These are phyloP conservation scores for Sugiyamaella boreocaroliniensis DNA, from an alignment of 805 yeast species.

Conservation along the genomic window DNA sequence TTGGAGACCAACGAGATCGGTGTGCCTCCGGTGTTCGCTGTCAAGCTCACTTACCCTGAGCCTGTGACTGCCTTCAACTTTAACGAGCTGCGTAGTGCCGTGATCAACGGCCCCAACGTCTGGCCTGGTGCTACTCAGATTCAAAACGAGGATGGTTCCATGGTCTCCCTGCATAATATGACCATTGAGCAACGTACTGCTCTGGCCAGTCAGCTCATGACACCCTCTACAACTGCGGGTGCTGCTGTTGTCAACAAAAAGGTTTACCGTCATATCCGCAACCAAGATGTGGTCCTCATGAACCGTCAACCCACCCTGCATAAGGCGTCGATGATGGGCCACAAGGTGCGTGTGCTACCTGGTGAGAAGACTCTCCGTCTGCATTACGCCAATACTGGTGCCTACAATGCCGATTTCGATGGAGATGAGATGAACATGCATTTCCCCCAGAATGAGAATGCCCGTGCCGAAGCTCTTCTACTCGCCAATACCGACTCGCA, in stretches of 20 bases:
- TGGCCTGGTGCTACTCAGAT: slow-evolving; percentile 99
- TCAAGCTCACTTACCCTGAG: slow-evolving; percentile 92
- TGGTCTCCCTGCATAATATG: slow-evolving; percentile 81
- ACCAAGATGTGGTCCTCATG: slow-evolving; percentile 94
- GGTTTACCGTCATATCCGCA: slow-evolving; percentile 88
- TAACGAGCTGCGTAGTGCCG: slow-evolving; percentile 86
- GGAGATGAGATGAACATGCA: slow-evolving; percentile 99
- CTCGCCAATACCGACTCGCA: slow-evolving; percentile 97
- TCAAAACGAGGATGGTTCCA: slow-evolving; percentile 89
- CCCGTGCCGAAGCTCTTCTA: slow-evolving; percentile 91
- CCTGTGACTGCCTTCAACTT: slow-evolving; percentile 93
- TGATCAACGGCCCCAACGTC: slow-evolving; percentile 91
- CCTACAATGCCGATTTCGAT: slow-evolving; percentile 98
- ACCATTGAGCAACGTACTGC: slow-evolving; percentile 90
- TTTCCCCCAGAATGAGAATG: slow-evolving; percentile 98
- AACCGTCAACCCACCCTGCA: slow-evolving; percentile 99
- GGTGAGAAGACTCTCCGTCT: slow-evolving; percentile 94
- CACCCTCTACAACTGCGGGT: slow-evolving; percentile 58
- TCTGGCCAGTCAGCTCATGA: slow-evolving; percentile 84
- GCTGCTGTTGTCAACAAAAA: slow-evolving; percentile 72
- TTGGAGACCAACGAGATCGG: slow-evolving; percentile 97
- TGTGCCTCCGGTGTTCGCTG: slow-evolving; percentile 97
- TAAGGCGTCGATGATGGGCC: slow-evolving; percentile 99
- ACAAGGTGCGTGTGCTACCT: slow-evolving; percentile 91
- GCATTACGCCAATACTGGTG: slow-evolving; percentile 98